Evolutionary conservation across 345 rosid species (phyloP).

Genomic region (Syzygium grande): DNA sequence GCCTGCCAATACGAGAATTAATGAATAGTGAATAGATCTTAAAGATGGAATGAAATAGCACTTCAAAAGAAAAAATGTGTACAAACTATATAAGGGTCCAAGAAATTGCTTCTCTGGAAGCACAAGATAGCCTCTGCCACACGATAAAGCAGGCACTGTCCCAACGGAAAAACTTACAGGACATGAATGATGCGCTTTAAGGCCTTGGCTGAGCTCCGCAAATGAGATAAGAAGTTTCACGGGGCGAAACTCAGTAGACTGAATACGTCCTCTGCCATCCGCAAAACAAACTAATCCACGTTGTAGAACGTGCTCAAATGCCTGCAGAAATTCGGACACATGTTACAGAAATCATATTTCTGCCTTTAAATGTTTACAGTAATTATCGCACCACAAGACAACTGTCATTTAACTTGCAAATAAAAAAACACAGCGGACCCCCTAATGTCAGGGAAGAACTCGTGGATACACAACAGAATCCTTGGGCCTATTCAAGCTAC

Average conservation of each 20-base stretch:
- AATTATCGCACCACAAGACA: neutral
- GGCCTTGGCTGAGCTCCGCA: conserved; percentile 60
- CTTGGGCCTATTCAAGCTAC: neutral
- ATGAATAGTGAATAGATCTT: neutral
- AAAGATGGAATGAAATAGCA: neutral
- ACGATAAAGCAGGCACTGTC: neutral
- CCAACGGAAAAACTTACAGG: conserved; percentile 51
- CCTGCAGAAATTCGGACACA: conserved; percentile 32
- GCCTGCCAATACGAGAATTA: neutral
- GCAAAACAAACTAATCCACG: conserved; percentile 52
- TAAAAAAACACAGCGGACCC: neutral
- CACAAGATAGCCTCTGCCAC: neutral
- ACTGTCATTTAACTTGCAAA: neutral
- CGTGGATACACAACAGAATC: neutral
- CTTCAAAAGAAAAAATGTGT: neutral
- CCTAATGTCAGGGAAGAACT: neutral
- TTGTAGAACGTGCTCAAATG: conserved; percentile 74
- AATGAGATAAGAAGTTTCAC: conserved; percentile 68
- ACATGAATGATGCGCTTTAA: conserved; percentile 72
- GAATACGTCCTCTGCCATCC: conserved; percentile 58
- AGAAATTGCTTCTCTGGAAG: neutral
- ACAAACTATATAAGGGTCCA: neutral
- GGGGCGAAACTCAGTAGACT: conserved; percentile 61
- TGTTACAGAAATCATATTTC: neutral
- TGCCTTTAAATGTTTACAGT: neutral